phyloP scores from a whole-genome alignment of 106 monocot species.

The Dendrobium huoshanense region DNA sequence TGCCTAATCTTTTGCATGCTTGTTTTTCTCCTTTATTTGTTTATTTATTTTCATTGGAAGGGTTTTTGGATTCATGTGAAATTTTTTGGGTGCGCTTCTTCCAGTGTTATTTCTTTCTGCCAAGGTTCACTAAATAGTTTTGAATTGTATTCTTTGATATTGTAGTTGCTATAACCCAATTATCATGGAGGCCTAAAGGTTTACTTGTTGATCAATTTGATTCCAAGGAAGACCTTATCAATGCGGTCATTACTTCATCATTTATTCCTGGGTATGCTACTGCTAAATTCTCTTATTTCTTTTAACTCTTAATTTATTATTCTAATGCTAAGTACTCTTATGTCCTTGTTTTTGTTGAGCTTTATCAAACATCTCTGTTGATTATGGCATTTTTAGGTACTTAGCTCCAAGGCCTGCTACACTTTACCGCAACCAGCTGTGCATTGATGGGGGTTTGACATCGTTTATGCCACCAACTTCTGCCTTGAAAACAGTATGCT shows the following conservation, averaged over 20 bases:
- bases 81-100: background rate
- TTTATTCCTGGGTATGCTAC: slow-evolving; percentile 86
- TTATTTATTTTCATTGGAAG: background rate
- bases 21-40: background rate
- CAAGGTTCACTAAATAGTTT: background rate
- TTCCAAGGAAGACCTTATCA: slow-evolving; percentile 89
- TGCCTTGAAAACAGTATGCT: slow-evolving; percentile 69
- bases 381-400: slow-evolving; percentile 42
- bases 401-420: slow-evolving; percentile 84
- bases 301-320: background rate
- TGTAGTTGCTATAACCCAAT: slow-evolving; percentile 82
- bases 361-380: background rate
- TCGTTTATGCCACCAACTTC: slow-evolving; percentile 96
- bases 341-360: background rate
- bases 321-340: background rate
- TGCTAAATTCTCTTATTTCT: slow-evolving; percentile 6
- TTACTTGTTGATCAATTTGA: slow-evolving; percentile 92
- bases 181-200: slow-evolving; percentile 86
- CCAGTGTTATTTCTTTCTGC: background rate
- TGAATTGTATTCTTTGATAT: background rate
- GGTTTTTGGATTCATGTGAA: background rate
- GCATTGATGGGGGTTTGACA: slow-evolving; percentile 92
- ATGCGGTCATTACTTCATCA: slow-evolving; percentile 89
- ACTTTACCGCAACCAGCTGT: slow-evolving; percentile 65
- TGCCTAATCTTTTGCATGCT: too few species aligned